These are phyloP conservation scores for Urochloa ruziziensis DNA, from an alignment of 176 grass and related monocot genomes.

Conservation along the genomic window DNA sequence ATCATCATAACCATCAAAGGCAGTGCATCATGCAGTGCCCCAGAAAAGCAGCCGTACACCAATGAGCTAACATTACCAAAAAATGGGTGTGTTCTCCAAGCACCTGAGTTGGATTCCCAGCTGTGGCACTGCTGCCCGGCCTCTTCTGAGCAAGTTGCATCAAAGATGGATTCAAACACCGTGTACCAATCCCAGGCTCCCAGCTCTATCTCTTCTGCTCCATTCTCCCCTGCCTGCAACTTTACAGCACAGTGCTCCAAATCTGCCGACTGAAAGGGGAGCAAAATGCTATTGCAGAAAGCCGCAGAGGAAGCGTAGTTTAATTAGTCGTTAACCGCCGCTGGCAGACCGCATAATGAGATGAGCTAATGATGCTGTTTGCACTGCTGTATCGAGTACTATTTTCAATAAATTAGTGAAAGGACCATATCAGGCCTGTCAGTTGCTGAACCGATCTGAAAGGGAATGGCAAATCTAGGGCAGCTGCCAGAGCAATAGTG, in stretches of 20 bases:
- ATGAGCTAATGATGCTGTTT: not conserved
- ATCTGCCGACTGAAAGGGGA: constrained; percentile 19
- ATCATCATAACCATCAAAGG: constrained; percentile 4
- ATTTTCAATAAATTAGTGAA: not conserved
- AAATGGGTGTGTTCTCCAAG: not conserved
- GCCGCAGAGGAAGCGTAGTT: not conserved
- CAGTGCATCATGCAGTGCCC: not conserved
- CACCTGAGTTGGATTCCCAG: constrained; percentile 48
- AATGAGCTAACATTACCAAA: not conserved
- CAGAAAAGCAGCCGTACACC: not conserved
- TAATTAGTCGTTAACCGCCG: not conserved
- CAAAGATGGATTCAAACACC: not conserved
- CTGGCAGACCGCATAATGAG: not conserved
- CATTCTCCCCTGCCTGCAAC: not conserved
- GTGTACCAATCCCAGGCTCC: not conserved
- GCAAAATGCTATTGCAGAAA: not conserved
- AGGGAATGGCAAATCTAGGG: not conserved
- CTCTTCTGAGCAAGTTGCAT: constrained; percentile 11
- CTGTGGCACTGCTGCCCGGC: constrained; percentile 4
- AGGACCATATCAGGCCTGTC: not conserved
- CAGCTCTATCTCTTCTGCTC: not conserved
- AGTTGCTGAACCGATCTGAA: constrained; percentile 5
- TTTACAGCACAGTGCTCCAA: not conserved
- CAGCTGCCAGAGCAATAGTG: not conserved
- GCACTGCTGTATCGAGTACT: not conserved